A percentile compares a stretch with the other conserved stretches of the same genome.
phyloP scores from a whole-genome alignment of 352 stramenopile species.

The Elongisporangium undulatum region DNA sequence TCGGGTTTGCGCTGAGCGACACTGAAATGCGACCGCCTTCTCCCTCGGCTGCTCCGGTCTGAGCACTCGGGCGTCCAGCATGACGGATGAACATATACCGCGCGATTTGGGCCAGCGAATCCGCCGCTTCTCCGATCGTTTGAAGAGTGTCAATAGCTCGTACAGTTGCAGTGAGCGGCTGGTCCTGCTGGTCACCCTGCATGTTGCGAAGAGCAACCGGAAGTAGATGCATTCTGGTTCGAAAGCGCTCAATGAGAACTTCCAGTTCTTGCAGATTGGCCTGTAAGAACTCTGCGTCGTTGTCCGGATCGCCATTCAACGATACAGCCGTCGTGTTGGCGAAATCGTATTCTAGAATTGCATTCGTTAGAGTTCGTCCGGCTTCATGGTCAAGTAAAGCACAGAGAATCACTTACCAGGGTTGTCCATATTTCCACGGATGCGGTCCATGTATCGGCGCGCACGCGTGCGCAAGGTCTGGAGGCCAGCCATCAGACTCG shows the following conservation, averaged over 20 bases:
- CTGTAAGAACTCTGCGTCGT: constrained; percentile 31
- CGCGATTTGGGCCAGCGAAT: constrained; percentile 40
- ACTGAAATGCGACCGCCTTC: not conserved
- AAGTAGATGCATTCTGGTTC: constrained; percentile 37
- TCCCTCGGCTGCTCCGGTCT: not conserved
- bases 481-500: constrained; percentile 8
- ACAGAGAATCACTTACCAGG: constrained; percentile 7
- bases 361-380: not conserved
- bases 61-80: constrained; percentile 2
- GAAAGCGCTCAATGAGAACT: constrained; percentile 41
- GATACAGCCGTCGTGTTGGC: not conserved
- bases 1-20: not conserved
- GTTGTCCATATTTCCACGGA: constrained; percentile 22
- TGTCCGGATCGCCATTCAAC: not conserved
- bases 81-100: constrained; percentile 50
- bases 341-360: constrained; percentile 17
- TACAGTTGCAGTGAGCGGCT: constrained; percentile 18
- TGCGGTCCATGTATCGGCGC: not conserved
- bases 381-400: not conserved
- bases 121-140: constrained; percentile 44
- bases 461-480: constrained; percentile 28
- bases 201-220: constrained; percentile 26
- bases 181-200: constrained; percentile 5
- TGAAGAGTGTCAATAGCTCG: constrained; percentile 51
- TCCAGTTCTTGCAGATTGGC: constrained; percentile 46